Conservation (phyloP, 805 yeast species). For the Starmerella bacillaris region DNA sequence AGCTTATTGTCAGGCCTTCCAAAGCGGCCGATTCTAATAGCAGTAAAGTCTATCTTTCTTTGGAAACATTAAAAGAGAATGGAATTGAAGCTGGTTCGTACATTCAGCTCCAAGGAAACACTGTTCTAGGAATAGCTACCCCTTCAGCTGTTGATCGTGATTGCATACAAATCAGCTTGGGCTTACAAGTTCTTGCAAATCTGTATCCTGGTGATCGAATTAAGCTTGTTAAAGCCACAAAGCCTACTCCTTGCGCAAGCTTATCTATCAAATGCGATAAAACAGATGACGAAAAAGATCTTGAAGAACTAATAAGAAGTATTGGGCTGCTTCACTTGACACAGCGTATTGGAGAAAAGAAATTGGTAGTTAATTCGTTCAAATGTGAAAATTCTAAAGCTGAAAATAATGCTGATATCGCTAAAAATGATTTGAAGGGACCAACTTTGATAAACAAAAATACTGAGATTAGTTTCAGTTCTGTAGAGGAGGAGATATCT, state of each 20-base stretch:
- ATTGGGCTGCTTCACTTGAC: slow-evolving; percentile 18
- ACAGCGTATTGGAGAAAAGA: slow-evolving; percentile 20
- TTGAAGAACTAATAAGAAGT: slow-evolving; percentile 10
- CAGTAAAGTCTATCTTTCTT: slow-evolving; percentile 16
- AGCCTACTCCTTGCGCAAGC: slow-evolving; percentile 31
- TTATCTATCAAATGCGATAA: slow-evolving; percentile 20
- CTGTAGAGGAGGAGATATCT: no score
- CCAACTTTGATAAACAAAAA: no score
- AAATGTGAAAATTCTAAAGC: no score
- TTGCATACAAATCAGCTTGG: slow-evolving; percentile 17
- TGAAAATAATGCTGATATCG: no score
- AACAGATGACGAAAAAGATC: slow-evolving; percentile 15
- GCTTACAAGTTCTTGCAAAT: slow-evolving; percentile 27
- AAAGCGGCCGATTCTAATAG: slow-evolving; percentile 5
- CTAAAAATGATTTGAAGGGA: no score
- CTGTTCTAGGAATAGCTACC: slow-evolving; percentile 18
- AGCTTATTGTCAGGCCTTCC: slow-evolving; percentile 19
- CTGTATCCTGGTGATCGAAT: slow-evolving; percentile 35
- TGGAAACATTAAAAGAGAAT: slow-evolving; percentile 16
- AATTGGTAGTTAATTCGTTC: not conserved
- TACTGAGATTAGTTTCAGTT: no score
- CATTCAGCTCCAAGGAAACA: slow-evolving; percentile 10
- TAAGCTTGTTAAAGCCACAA: slow-evolving; percentile 30
- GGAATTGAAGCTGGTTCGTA: slow-evolving; percentile 20
- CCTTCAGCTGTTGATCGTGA: slow-evolving; percentile 18